Base-by-base conservation (phyloP, 768 basidiomycete genomes). In the Kwoniella botswanensis region DNA sequence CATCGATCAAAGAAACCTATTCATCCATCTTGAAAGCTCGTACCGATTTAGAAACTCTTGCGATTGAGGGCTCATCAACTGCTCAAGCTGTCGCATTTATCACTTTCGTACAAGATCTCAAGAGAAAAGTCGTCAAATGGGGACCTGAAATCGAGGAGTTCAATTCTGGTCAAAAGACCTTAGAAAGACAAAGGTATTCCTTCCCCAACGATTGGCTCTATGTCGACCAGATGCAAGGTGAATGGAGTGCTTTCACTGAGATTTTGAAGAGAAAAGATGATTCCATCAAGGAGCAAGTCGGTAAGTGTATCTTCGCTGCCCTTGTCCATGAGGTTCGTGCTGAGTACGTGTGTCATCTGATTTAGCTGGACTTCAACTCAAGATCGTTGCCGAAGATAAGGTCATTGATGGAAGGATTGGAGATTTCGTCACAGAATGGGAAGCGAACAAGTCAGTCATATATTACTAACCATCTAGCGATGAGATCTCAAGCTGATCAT, bases 331-430 rank as follows among this genome's bases (percentile, higher is more conserved):
- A 72, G 22, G 56, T 64, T 17, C 29, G 2, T 46, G 71, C 42
- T 46, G 10, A 57, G 53, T 29, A 43, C 41, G 17, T 46, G 56
- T n/a, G 43, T 46, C 46, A 11, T 15, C 53, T 35, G 13, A 0
- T 42, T 13, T 67, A 96, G 95, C 93, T 73, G 97, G 96, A 0
- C 87, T 99, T n/a, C 97, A 98, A 84, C 87, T 98, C 72, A 99
- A 98, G 88, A 96, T 99, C 82, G 93, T 96, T n/a, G 94, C 97
- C 1, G 94, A 99, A 84, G 97, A 98, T 86, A 96, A 96, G 86
- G 94, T 98, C 65, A 90, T 98, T 1, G 93, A 96, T 86, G 93
- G 93, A 84, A 94, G 93, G 86, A 94, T 98, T 79, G 90, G 88
- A 77, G 94, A 97, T 77, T 88, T 94, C 68, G 87, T 97, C 17